These are phyloP conservation scores for Russula olivacea DNA, from an alignment of 768 basidiomycete species.

Conservation along the genomic window DNA sequence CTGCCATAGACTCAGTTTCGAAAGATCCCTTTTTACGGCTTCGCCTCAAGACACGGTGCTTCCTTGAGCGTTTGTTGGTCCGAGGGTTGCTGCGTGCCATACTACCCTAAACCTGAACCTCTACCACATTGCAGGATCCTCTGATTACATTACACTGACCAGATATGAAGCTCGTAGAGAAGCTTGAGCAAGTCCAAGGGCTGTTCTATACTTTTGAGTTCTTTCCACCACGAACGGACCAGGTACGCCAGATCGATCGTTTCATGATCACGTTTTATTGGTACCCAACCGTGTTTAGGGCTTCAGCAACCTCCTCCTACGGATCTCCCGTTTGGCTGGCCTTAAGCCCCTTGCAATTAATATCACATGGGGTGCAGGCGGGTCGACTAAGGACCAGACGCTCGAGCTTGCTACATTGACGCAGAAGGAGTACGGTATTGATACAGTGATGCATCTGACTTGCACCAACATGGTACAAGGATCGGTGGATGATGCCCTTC, in stretches of 20 bases:
- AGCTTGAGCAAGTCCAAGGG: conserved; percentile 44
- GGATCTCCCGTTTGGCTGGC: conserved; percentile 74
- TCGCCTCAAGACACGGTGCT: neutral
- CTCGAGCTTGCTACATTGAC: conserved; percentile 79
- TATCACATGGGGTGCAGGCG: conserved; percentile 97
- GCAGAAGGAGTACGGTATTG: conserved; percentile 67
- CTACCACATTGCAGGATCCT: neutral
- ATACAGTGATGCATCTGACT: conserved; percentile 90
- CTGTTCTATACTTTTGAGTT: conserved; percentile 91
- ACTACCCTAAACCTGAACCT: neutral
- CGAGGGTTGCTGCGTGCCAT: neutral
- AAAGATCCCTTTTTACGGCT: neutral
- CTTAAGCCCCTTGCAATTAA: conserved; percentile 81
- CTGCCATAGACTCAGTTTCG: neutral
- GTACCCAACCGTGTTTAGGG: conserved; percentile 46
- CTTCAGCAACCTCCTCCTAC: conserved; percentile 83
- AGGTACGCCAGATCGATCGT: conserved; percentile 40
- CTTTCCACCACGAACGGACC: conserved; percentile 93
- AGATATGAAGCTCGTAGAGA: conserved; percentile 63
- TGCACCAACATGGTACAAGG: conserved; percentile 96
- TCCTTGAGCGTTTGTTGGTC: neutral
- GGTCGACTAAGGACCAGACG: conserved; percentile 80
- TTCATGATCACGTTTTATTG: conserved; percentile 7
- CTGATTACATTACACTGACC: neutral
- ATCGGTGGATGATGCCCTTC: conserved; percentile 78